Conservation (phyloP, 73 alveolate genomes). For the Paramecium caudatum region DNA sequence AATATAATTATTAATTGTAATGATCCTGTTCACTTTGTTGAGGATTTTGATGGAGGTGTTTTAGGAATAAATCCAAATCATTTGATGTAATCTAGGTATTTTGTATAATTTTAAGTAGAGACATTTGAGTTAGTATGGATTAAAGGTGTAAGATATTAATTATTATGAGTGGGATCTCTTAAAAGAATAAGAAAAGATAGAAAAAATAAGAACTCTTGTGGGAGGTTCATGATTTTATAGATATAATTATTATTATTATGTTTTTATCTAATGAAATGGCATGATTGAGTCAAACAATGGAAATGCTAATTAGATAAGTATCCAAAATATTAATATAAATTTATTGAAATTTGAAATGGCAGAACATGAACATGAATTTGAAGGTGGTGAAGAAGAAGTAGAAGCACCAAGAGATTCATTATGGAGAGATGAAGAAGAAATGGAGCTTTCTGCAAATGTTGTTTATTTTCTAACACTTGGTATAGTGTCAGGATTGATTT, state of each 20-base stretch:
- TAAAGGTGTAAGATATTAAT: constrained; percentile 16
- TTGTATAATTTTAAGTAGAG: background rate
- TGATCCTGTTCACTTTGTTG: constrained; percentile 55
- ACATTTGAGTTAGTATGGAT: constrained; percentile 3
- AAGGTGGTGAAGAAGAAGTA: constrained; percentile 27
- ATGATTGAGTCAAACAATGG: constrained; percentile 63
- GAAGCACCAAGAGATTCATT: background rate
- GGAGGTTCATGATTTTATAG: no score
- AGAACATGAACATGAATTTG: constrained; percentile 54
- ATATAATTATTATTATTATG: no score
- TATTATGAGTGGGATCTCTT: background rate
- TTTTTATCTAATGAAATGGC: no score
- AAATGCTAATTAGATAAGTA: constrained; percentile 73
- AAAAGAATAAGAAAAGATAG: constrained; percentile 6
- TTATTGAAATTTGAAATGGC: constrained; percentile 35
- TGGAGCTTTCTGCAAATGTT: constrained; percentile 56
- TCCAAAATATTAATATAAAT: background rate
- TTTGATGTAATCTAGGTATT: constrained; percentile 26
- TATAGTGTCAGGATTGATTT: constrained; percentile 36
- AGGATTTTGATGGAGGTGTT: constrained; percentile 18
- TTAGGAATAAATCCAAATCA: constrained; percentile 31
- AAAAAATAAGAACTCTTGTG: background rate
- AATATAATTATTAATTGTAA: constrained; percentile 15
- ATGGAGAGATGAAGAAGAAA: constrained; percentile 60
- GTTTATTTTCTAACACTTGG: constrained; percentile 64